Conservation (phyloP, 768 basidiomycete species). For the Lactarius quietus region DNA sequence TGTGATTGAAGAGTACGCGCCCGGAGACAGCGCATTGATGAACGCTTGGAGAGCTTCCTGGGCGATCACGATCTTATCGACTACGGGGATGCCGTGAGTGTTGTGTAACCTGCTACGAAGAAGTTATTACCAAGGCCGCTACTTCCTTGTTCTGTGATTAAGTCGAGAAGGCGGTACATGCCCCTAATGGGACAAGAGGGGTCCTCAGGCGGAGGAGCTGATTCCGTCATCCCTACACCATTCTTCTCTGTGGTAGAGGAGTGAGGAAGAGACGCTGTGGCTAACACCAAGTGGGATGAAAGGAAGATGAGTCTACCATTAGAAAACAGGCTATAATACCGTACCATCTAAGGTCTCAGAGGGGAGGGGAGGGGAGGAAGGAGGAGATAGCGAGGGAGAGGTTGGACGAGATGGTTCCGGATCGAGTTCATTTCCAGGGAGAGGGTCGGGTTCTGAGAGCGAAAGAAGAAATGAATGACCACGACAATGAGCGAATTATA, state of each 20-base stretch:
- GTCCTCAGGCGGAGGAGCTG: background rate
- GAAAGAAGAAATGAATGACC: background rate
- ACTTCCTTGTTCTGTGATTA: conserved; percentile 49
- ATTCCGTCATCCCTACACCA: background rate
- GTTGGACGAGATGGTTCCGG: background rate
- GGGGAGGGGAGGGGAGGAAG: background rate
- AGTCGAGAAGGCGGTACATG: conserved; percentile 52
- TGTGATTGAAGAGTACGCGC: conserved; percentile 51
- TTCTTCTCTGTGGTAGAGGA: background rate
- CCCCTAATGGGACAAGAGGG: conserved; percentile 36
- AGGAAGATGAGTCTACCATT: background rate
- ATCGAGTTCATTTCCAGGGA: background rate
- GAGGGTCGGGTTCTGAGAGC: background rate
- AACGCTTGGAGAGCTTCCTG: conserved; percentile 48
- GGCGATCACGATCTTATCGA: conserved; percentile 61
- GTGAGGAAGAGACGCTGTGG: background rate
- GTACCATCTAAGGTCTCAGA: background rate
- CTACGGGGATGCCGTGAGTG: conserved; percentile 31
- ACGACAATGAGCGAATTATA: background rate
- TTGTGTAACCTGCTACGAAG: background rate
- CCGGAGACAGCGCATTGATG: conserved; percentile 46
- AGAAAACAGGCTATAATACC: background rate
- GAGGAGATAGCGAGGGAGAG: background rate
- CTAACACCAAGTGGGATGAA: background rate
- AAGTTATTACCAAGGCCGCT: conserved; percentile 46